Percentiles rank a stretch among this genome's conserved stretches.
Evolutionary conservation across 768 basidiomycete genomes (phyloP).

Genomic region (Mycena epipterygia): DNA sequence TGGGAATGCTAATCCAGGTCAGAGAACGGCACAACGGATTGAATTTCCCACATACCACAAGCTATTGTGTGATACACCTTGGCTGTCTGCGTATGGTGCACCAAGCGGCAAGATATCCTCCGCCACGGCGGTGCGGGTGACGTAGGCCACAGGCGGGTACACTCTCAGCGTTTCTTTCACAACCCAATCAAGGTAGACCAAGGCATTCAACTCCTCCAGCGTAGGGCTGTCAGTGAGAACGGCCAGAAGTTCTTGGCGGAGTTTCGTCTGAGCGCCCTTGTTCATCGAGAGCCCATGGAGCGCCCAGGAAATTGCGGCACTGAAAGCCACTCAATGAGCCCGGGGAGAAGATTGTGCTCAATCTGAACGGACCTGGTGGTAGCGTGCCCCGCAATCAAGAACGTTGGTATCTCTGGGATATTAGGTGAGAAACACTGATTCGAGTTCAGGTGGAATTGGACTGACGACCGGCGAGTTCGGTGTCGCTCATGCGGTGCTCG

Average conservation of each 20-base stretch:
- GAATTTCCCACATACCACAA: background rate
- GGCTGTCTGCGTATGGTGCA: constrained; percentile 39
- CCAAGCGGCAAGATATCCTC: constrained; percentile 46
- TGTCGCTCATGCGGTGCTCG: constrained; percentile 57
- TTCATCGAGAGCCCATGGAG: constrained; percentile 55
- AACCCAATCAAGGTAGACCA: constrained; percentile 24
- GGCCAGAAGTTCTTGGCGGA: constrained; percentile 58
- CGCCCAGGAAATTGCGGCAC: constrained; percentile 52
- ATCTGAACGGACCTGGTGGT: constrained; percentile 12
- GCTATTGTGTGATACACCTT: constrained; percentile 39
- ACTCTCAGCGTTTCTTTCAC: constrained; percentile 20
- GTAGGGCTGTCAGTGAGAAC: constrained; percentile 50
- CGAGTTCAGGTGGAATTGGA: constrained; percentile 41
- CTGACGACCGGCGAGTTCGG: constrained; percentile 60
- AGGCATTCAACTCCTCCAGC: constrained; percentile 56
- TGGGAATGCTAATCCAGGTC: constrained; percentile 30
- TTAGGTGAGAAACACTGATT: too few species aligned
- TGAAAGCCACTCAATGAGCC: background rate
- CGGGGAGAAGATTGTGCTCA: accelerated
- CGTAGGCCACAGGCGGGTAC: constrained; percentile 42
- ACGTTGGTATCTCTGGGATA: constrained; percentile 23
- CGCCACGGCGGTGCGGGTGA: constrained; percentile 40
- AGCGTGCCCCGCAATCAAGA: constrained; percentile 26
- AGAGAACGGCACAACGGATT: background rate
- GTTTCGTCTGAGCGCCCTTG: constrained; percentile 54